These are phyloP conservation scores for Mrakia gelida DNA, from an alignment of 768 basidiomycete genomes.

Conservation along the genomic window DNA sequence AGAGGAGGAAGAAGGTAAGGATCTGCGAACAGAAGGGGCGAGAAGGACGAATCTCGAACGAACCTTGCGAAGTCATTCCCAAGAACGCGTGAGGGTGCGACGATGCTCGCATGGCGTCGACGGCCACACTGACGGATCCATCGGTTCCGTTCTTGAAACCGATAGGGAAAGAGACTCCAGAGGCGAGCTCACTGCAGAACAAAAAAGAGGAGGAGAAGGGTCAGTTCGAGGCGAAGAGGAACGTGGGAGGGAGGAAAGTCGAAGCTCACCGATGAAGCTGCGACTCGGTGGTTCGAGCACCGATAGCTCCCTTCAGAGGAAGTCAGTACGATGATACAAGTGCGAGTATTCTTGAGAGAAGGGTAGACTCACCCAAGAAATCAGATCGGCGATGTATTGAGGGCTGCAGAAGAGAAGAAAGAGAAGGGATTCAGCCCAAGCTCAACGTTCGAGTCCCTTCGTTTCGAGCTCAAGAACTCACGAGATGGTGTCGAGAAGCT, in stretches of 20 bases:
- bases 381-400: slow-evolving; percentile 47
- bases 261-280: slow-evolving; percentile 89
- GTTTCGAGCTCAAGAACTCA: slow-evolving; percentile 33
- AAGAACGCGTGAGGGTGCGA: slow-evolving; percentile 94
- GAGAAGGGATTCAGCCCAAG: not conserved
- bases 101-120: slow-evolving; percentile 92
- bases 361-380: slow-evolving; percentile 57
- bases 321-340: not conserved
- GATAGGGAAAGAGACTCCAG: slow-evolving; percentile 94
- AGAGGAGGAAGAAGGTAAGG: not conserved
- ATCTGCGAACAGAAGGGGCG: not conserved
- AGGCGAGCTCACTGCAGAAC: slow-evolving; percentile 50
- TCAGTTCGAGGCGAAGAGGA: not conserved
- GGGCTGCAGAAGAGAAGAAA: slow-evolving; percentile 7
- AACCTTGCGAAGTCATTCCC: slow-evolving; percentile 54
- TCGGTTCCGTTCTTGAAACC: slow-evolving; percentile 99
- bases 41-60: not conserved
- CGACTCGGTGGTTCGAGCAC: slow-evolving; percentile 93
- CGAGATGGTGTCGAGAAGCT: slow-evolving; percentile 69
- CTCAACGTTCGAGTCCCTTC: not conserved
- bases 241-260: not conserved
- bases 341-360: no score
- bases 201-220: not conserved
- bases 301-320: slow-evolving; percentile 65
- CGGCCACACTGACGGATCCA: slow-evolving; percentile 77